Base-by-base conservation (phyloP, 345 rosid genomes). In the Streptanthus diversifolius region DNA sequence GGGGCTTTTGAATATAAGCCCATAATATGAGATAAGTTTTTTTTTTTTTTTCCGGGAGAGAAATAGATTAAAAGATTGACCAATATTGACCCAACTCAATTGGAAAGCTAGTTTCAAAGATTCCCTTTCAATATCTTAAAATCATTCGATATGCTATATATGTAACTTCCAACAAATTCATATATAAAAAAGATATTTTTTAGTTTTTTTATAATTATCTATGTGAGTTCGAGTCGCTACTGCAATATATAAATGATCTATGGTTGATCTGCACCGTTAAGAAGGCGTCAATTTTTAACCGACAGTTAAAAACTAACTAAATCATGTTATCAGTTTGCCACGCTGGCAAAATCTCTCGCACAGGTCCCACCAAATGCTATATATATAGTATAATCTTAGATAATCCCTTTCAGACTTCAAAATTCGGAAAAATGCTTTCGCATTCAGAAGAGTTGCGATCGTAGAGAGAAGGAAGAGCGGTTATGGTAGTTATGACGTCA, bases 401-500 rank as follows among this genome's bases (percentile, higher is more conserved):
- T n/a, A n/a, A n/a, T n/a, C n/a, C n/a, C n/a, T n/a, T n/a, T n/a
- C n/a, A n/a, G n/a, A n/a, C n/a, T n/a, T n/a, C n/a, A n/a, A n/a
- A n/a, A n/a, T n/a, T n/a, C n/a, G n/a, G n/a, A n/a, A n/a, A 44
- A 21, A 18, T 62, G 62, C 5, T 41, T 10, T 72, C 8, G 33
- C 14, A 52, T 40, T 12, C 25, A 22, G 5, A 40, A 19, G 27
- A 19, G 29, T 64, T n/a, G 62, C 61, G 62, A 59, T 58, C 45
- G 17, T 48, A 21, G 27, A 65, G 66, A 63, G 41, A 53, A 55
- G 48, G 30, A 18, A 49, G 63, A 68, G 33, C 65, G 65, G 58
- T 68, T 62, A 43, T 32, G 68, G 44, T 51, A 21, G 41, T 9
- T 5, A 75, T 45, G 70, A 25, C 58, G 65, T 24, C 70, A 66